Evolutionary conservation across 2,329 filamentous ascomycete species (phyloP).

Genomic region (Fusarium clavum): DNA sequence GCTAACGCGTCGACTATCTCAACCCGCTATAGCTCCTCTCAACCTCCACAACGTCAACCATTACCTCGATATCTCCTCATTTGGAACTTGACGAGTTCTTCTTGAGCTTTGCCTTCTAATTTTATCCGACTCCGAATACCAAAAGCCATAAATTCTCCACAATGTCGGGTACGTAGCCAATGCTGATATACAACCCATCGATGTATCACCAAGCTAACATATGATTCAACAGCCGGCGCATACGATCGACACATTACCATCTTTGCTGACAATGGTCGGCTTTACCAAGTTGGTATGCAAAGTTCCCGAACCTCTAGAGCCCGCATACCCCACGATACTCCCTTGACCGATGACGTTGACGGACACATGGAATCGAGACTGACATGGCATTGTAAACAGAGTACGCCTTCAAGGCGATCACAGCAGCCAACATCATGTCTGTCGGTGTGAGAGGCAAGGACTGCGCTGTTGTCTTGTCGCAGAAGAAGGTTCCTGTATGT

Average conservation of each 20-base stretch:
- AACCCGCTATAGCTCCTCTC: slow-evolving; percentile 43
- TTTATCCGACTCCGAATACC: slow-evolving; percentile 6
- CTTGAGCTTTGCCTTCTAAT: slow-evolving; percentile 26
- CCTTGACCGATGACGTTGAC: slow-evolving; percentile 34
- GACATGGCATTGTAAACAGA: slow-evolving; percentile 66
- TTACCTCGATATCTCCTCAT: slow-evolving; percentile 14
- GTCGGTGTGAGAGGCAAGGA: slow-evolving; percentile 95
- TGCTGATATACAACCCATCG: slow-evolving; percentile 21
- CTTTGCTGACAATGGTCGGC: slow-evolving; percentile 97
- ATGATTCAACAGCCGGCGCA: slow-evolving; percentile 67
- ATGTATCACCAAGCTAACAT: slow-evolving; percentile 46
- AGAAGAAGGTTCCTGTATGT: slow-evolving; percentile 98
- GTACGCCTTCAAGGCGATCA: slow-evolving; percentile 99
- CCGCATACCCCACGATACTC: slow-evolving; percentile 24
- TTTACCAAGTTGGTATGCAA: slow-evolving; percentile 97
- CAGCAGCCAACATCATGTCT: slow-evolving; percentile 98
- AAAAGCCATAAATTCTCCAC: slow-evolving; percentile 50
- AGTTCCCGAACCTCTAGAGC: slow-evolving; percentile 6
- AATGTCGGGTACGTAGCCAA: slow-evolving; percentile 63
- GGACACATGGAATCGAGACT: slow-evolving; percentile 32
- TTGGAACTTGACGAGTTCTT: slow-evolving; percentile 17
- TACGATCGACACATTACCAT: slow-evolving; percentile 99
- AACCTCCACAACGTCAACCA: slow-evolving; percentile 34
- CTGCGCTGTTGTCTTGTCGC: slow-evolving; percentile 95
- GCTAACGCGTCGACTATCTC: slow-evolving; percentile 57